phyloP scores from a whole-genome alignment of 352 stramenopile genomes.

The Phytophthora quininea region DNA sequence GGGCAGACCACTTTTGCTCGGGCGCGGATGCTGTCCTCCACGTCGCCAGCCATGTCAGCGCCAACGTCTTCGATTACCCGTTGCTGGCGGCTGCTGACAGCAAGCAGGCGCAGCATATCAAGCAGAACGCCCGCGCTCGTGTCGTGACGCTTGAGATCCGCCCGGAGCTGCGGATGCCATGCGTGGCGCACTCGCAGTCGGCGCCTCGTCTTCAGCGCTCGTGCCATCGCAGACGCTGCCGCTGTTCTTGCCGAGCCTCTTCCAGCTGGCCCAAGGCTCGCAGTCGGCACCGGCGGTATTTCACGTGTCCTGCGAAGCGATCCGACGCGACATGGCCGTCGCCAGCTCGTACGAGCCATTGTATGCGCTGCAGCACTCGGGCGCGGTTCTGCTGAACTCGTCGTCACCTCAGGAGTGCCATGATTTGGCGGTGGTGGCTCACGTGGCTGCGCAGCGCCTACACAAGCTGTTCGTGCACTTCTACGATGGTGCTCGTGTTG shows the following conservation, averaged over 20 bases:
- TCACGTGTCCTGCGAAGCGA: slow-evolving; percentile 65
- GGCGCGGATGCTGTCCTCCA: slow-evolving; percentile 58
- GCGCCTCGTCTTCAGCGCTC: slow-evolving; percentile 53
- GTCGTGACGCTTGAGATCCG: slow-evolving; percentile 71
- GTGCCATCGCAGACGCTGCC: slow-evolving; percentile 78
- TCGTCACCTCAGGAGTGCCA: slow-evolving; percentile 75
- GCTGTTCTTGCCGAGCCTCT: slow-evolving; percentile 76
- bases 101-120: slow-evolving; percentile 10
- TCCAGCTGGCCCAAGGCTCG: slow-evolving; percentile 53
- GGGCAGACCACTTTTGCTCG: slow-evolving; percentile 58
- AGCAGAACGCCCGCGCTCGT: slow-evolving; percentile 43
- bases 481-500: slow-evolving; percentile 77
- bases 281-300: slow-evolving; percentile 50
- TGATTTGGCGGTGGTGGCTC: slow-evolving; percentile 76
- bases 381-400: slow-evolving; percentile 75
- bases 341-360: slow-evolving; percentile 67
- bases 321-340: slow-evolving; percentile 60
- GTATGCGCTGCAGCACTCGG: slow-evolving; percentile 74
- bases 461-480: slow-evolving; percentile 80
- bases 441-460: slow-evolving; percentile 67
- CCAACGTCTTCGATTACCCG: slow-evolving; percentile 73
- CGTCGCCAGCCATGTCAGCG: slow-evolving; percentile 60
- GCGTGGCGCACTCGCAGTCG: slow-evolving; percentile 62
- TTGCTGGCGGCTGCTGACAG: slow-evolving; percentile 37
- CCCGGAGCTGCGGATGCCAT: slow-evolving; percentile 55